Base-by-base conservation (phyloP, 352 stramenopile species). In the Globisporangium recalcitrans region DNA sequence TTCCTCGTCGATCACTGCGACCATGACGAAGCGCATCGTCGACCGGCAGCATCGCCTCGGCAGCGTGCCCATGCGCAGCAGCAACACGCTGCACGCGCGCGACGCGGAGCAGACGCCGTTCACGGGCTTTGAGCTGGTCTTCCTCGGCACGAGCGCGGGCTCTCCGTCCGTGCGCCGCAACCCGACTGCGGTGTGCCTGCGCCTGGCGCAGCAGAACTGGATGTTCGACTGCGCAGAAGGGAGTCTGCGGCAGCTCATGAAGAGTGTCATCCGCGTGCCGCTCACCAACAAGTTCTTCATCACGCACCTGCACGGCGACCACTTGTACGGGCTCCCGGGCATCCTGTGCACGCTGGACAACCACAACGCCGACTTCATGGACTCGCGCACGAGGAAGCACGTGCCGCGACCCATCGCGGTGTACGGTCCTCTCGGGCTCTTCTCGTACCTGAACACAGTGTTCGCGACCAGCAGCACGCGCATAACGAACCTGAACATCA, bases 151-250 rank as follows among this genome's bases (percentile, higher is more conserved):
- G 42, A 87, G 82, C 52, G 87, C 85, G 7, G 87, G 87, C 9
- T 88, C 82, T 53, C 85, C 87, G 29, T 87, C 78, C 0, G 72
- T 91, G 51, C 74, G 71, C 2, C 81, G 82, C 56, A 90, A 88
- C 46, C 78, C 82, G 3, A 88, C 74, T 1, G 70, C 72, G 13
- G 56, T 89, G 31, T 90, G 83, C 65, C 47, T 90, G 59, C 78
- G 81, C 1, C 66, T 90, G 13, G 73, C 74, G 16, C 83, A 86
- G 47, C 74, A 71, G 36, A 93, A 88, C 59, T 96, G 85, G 85
- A 90, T 96, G 75, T 94, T 96, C 56, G 88, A 96, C 71, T 95
- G 86, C 42, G 88, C 82, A 0, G 88, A 96, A 52, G 87, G 83
- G 19, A 91, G 81, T 57, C 62, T 92, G 47, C 71, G 81, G 4